A percentile compares a stretch with the other conserved stretches of the same genome.
These are phyloP conservation scores for Amauroascus niger DNA, from an alignment of 2,329 filamentous ascomycete genomes.

Conservation along the genomic window DNA sequence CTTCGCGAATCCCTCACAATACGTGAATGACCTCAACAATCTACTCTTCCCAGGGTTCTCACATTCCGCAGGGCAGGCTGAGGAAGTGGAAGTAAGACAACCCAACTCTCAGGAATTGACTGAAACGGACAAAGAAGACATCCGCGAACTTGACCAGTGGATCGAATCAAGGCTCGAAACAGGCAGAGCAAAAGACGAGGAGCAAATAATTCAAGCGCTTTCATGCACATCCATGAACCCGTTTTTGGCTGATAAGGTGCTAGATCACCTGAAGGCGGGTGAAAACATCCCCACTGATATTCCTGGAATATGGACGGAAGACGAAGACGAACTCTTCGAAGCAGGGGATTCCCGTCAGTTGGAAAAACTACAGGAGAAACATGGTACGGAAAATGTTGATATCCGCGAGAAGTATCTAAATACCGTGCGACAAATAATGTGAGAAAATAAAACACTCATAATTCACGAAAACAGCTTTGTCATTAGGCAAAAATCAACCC, in stretches of 20 bases:
- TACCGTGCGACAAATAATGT: neutral
- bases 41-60: neutral
- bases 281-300: constrained; percentile 33
- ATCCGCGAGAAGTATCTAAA: constrained; percentile 4
- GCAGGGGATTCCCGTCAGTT: constrained; percentile 28
- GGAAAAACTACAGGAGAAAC: constrained; percentile 34
- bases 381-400: constrained; percentile 27
- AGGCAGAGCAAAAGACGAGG: constrained; percentile 14
- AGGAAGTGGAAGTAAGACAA: neutral
- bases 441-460: neutral
- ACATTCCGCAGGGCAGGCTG: neutral
- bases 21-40: neutral
- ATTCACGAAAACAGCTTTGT: neutral
- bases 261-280: constrained; percentile 26
- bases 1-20: constrained; percentile 3
- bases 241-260: constrained; percentile 29
- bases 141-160: constrained; percentile 30
- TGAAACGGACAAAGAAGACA: constrained; percentile 12
- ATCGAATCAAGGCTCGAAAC: constrained; percentile 23
- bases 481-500: no score
- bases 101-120: constrained; percentile 7
- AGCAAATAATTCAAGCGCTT: constrained; percentile 29
- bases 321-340: constrained; percentile 36
- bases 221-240: constrained; percentile 35
- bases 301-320: constrained; percentile 40